phyloP scores from a whole-genome alignment of 306 rosid genomes.

The Dryas octopetala region DNA sequence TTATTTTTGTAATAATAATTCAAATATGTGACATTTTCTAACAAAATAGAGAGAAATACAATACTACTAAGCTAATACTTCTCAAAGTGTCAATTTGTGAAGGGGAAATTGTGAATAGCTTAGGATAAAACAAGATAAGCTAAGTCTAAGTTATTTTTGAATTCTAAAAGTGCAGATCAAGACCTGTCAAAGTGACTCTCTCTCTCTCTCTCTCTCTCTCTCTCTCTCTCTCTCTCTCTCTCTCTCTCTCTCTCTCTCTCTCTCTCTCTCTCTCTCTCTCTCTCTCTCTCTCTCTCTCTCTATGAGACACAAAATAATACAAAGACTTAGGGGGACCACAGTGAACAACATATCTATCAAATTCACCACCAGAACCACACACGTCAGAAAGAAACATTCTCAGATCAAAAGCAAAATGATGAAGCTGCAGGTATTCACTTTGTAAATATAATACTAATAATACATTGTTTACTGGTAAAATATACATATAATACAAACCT shows the following conservation, averaged over 20 bases:
- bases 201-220: neutral
- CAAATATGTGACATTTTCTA: too few relatives aligned
- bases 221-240: neutral
- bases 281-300: neutral
- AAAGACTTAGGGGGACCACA: constrained; percentile 1
- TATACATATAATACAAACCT: neutral
- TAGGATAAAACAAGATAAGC: constrained; percentile 16
- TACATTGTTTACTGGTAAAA: neutral
- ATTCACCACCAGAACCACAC: neutral
- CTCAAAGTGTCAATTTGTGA: too few relatives aligned
- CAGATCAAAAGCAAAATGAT: neutral
- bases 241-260: neutral
- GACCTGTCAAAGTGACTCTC: neutral
- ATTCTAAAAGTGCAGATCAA: constrained; percentile 18
- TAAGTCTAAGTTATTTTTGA: constrained; percentile 16
- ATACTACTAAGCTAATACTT: too few relatives aligned
- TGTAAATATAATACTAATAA: neutral
- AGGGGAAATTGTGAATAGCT: too few relatives aligned
- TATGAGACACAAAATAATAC: neutral
- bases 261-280: neutral
- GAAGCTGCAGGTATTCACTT: neutral
- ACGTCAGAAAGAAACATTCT: constrained; percentile 3
- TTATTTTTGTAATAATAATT: too few relatives aligned
- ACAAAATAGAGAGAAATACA: too few relatives aligned
- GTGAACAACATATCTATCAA: neutral